Evolutionary conservation across 805 yeast species (phyloP), one percentile per base, ranked within the genome.

Genomic region (Yamadazyma phyllophila): DNA sequence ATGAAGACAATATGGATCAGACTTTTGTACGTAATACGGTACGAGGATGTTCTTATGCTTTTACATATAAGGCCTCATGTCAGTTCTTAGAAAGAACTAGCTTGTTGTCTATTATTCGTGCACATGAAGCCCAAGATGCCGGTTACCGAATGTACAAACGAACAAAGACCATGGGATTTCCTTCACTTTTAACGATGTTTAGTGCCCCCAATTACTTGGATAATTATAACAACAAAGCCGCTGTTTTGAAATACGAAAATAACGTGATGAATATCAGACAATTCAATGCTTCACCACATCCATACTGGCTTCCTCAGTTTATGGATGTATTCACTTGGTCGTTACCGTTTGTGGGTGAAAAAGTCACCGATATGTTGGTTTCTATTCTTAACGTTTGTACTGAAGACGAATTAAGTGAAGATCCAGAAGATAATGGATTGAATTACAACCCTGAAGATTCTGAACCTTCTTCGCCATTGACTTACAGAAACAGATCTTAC

Each of bases 251-350:
- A 66, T 92, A 91, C 66, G 97, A 88, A 56, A 80, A 87, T 61
- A 85, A 90, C 55, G 94, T 90, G 16, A 85, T 92, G 94, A 94
- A 92, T 65, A 92, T 92, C 46, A 80, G 97, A 46, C 98, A 92
- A 67, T 92, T 94, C 73, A 90, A 91, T 65, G 69, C 84, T 58
- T 82, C 90, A 26, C 96, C 96, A 4, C 98, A 92, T 66, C 99
- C 99, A 1, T 92, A 94, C 67, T 90, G 96, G 89, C 74, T 94
- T 54, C 98, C 98, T 7, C 90, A 90, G 63, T 88, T 91, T 58
- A 89, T 91, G 96, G 97, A 94, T 64, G 96, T 92, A 6, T 92
- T 92, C 65, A 85, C 96, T 9, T 94, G 98, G 98, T 88, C 97
- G 1, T 72, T 92, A 46, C 99, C 98, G 7, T 92, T 94, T 71